phyloP scores from a whole-genome alignment of 2,329 filamentous ascomycete species.

The Emmonsiellopsis sp. region DNA sequence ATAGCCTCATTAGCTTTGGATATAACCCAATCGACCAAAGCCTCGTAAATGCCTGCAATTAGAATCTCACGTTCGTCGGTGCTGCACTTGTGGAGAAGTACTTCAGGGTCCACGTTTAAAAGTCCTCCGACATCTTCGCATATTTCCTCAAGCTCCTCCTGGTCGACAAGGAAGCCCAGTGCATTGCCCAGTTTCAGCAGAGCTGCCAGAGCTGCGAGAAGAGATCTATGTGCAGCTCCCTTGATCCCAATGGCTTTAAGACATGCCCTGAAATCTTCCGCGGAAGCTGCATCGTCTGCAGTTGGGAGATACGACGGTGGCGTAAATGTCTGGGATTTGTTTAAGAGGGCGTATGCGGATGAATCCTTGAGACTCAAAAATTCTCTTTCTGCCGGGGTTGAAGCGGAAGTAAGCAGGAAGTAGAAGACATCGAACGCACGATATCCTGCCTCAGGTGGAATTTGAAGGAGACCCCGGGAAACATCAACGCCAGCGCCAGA shows the following conservation, averaged over 20 bases:
- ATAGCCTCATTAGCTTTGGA: slow-evolving; percentile 81
- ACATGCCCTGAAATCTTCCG: slow-evolving; percentile 82
- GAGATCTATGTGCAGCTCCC: slow-evolving; percentile 67
- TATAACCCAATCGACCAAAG: slow-evolving; percentile 91
- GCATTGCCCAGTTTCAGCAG: slow-evolving; percentile 88
- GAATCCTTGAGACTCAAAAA: slow-evolving; percentile 72
- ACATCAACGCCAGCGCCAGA: slow-evolving; percentile 87
- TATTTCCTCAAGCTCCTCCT: slow-evolving; percentile 72
- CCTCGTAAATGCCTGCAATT: slow-evolving; percentile 83
- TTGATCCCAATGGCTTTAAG: slow-evolving; percentile 92
- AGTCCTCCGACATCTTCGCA: slow-evolving; percentile 86
- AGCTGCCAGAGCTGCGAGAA: slow-evolving; percentile 78
- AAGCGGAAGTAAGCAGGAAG: slow-evolving; percentile 86
- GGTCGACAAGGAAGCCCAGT: slow-evolving; percentile 72
- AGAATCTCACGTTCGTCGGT: slow-evolving; percentile 77
- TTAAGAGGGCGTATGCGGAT: slow-evolving; percentile 68
- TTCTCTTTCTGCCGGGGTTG: slow-evolving; percentile 79
- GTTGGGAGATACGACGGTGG: slow-evolving; percentile 85
- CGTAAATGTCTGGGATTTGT: slow-evolving; percentile 73
- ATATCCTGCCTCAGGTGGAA: slow-evolving; percentile 71
- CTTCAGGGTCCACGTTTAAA: slow-evolving; percentile 76
- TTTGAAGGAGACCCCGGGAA: slow-evolving; percentile 64
- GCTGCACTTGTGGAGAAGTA: slow-evolving; percentile 67
- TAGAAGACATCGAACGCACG: slow-evolving; percentile 98
- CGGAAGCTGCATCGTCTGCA: slow-evolving; percentile 82